Conservation (phyloP, 2,329 filamentous ascomycete genomes). For the Alternaria brassicicola region DNA sequence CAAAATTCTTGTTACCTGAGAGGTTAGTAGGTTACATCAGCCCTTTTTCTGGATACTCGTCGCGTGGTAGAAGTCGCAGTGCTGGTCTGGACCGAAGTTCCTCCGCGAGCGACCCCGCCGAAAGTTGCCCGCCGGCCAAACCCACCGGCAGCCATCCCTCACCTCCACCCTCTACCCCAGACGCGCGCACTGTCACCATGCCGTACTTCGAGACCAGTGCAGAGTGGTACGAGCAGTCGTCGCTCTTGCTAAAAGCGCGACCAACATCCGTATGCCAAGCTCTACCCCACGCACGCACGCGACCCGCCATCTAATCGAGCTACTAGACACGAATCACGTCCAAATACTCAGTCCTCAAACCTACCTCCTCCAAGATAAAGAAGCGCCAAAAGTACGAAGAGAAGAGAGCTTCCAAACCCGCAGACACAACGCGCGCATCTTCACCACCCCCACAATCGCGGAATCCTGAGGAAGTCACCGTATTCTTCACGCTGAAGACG, state of each 20-base stretch:
- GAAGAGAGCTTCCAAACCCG: conserved; percentile 38
- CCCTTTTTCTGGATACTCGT: background rate
- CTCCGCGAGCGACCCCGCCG: conserved; percentile 34
- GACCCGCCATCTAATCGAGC: conserved; percentile 14
- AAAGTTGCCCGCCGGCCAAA: conserved; percentile 31
- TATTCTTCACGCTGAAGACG: conserved; percentile 82
- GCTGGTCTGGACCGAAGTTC: conserved; percentile 17
- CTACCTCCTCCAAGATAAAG: conserved; percentile 38
- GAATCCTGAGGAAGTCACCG: conserved; percentile 49
- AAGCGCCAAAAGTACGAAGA: conserved; percentile 44
- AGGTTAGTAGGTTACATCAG: background rate
- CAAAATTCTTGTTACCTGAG: background rate
- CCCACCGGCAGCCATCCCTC: conserved; percentile 8
- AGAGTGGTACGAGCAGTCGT: conserved; percentile 89
- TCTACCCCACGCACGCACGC: conserved; percentile 9
- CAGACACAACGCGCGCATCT: conserved; percentile 28
- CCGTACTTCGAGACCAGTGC: conserved; percentile 80
- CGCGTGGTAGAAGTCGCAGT: background rate
- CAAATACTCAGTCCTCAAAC: conserved; percentile 76
- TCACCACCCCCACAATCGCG: conserved; percentile 38
- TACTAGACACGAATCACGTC: conserved; percentile 85
- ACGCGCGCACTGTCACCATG: conserved; percentile 60
- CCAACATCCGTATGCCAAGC: conserved; percentile 73
- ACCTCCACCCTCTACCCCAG: conserved; percentile 16
- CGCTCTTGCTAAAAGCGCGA: conserved; percentile 82